phyloP scores from a whole-genome alignment of 129 eudicot species.

The Cynara cardunculus region DNA sequence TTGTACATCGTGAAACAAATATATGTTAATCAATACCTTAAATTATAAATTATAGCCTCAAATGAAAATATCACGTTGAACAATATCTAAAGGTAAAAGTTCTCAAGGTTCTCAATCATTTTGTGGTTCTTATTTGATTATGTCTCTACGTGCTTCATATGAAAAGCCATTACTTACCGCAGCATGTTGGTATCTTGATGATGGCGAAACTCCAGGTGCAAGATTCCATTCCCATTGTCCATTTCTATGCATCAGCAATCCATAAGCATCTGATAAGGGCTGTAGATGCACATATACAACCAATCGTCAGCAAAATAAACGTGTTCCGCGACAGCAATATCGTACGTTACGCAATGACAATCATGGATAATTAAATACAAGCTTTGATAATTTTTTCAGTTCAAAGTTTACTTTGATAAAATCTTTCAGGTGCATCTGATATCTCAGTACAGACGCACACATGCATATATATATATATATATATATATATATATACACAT shows the following conservation, averaged over 20 bases:
- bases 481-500: no score
- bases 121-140: background rate
- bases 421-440: background rate
- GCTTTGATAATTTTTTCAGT: background rate
- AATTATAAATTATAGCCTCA: background rate
- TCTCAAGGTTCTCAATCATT: background rate
- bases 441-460: no score
- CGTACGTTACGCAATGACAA: background rate
- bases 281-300: slow-evolving; percentile 33
- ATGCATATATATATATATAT: no score
- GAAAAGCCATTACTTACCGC: slow-evolving; percentile 52
- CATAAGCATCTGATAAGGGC: slow-evolving; percentile 97
- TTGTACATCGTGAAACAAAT: background rate
- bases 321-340: background rate
- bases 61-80: background rate
- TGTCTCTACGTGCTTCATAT: background rate
- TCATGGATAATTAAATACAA: background rate
- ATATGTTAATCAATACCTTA: background rate
- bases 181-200: slow-evolving; percentile 94
- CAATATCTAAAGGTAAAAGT: background rate
- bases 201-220: slow-evolving; percentile 95
- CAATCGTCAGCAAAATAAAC: background rate
- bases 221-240: slow-evolving; percentile 99
- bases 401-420: background rate
- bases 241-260: slow-evolving; percentile 90